Base-by-base conservation (phyloP, 164 flowering plant genomes). In the Platanus orientalis region DNA sequence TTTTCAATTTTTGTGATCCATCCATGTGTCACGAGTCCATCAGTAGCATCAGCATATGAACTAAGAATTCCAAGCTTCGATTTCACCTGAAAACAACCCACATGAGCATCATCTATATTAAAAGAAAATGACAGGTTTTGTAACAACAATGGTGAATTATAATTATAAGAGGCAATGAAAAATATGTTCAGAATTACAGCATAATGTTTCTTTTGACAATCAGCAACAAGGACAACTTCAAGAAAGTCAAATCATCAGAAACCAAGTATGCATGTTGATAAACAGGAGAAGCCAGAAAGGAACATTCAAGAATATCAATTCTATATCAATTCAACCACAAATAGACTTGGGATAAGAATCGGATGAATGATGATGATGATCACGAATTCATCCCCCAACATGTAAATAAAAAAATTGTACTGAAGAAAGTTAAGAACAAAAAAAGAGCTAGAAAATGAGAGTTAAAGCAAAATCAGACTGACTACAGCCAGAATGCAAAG, bases 1-100 rank as follows among this genome's bases (percentile, higher is more conserved):
- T 76, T 81, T 67, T 91, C 96, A 57, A 92, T 83, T 78, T 87
- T 95, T 47, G 89, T 73, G 63, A 95, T 89, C 97, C 97, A 95
- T 52, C 99, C 97, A 83, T 95, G 99, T 21, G 97, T 88, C n/a
- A 87, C 59, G 17, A 90, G 65, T 34, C 99, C 97, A 11, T 79
- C 89, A 63, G 74, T 68, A 40, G 92, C 97, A 83, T 92, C 97
- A 67, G 83, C 76, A 73, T 86, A 88, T 47, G 97, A 89, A 71
- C 86, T 77, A 62, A 95, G 64, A 79, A 95, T 84, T 21, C 48
- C 68, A 58, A 88, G 96, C 73, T 92, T 92, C 27, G 99, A 95
- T 65, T 85, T 91, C 51, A 95, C 87, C 99, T 90, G 78, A 53
- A 72, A 54, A 49, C 1, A 13, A 21, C 21, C 12, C 20, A 36